Evolutionary conservation across 805 yeast species (phyloP).

Genomic region (Teunomyces funiuensis): DNA sequence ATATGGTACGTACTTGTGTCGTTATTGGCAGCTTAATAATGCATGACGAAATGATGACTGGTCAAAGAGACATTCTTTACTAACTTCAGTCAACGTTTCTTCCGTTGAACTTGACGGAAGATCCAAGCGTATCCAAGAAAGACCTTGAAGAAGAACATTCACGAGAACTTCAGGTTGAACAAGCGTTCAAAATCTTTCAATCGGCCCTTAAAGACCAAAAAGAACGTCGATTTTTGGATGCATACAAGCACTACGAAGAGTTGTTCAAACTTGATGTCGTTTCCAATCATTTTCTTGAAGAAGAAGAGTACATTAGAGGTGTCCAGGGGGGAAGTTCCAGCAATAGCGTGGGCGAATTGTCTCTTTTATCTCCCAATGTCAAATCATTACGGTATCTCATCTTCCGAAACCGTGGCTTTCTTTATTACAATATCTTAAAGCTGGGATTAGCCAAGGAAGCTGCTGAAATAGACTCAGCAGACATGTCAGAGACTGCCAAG

Average conservation of each 20-base stretch:
- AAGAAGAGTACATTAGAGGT: constrained; percentile 35
- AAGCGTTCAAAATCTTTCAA: constrained; percentile 75
- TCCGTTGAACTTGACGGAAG: constrained; percentile 78
- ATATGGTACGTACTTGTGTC: not conserved
- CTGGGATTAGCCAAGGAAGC: constrained; percentile 13
- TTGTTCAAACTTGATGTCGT: constrained; percentile 72
- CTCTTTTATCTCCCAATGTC: constrained; percentile 63
- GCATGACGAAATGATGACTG: not conserved
- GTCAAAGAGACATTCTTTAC: not conserved
- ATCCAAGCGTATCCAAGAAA: constrained; percentile 59
- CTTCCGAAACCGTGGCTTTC: constrained; percentile 77
- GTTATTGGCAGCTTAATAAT: not conserved
- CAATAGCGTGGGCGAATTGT: constrained; percentile 38
- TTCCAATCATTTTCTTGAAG: constrained; percentile 41
- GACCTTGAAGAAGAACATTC: constrained; percentile 78
- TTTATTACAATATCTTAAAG: constrained; percentile 49
- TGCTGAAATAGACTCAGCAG: constrained; percentile 15
- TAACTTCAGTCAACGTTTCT: constrained; percentile 57
- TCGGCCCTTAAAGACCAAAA: constrained; percentile 66
- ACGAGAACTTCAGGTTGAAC: constrained; percentile 85
- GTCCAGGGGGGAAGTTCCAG: constrained; percentile 37
- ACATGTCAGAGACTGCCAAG: constrained; percentile 9
- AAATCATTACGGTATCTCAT: constrained; percentile 74
- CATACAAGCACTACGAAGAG: constrained; percentile 57
- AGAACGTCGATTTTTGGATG: constrained; percentile 42